Evolutionary conservation across 768 basidiomycete genomes (phyloP).

Genomic region (Kwoniella botswanensis): DNA sequence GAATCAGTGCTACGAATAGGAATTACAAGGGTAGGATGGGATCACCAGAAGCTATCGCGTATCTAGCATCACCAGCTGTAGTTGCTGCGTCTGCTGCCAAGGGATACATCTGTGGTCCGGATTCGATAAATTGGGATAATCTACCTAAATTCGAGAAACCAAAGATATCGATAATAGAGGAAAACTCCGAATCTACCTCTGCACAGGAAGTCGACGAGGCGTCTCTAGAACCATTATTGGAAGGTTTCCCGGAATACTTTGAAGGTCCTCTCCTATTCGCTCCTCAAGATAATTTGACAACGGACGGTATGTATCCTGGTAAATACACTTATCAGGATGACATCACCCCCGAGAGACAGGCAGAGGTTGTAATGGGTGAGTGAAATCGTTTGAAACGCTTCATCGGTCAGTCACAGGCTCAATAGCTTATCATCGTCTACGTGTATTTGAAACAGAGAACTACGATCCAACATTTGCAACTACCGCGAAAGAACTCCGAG

Average conservation of each 20-base stretch:
- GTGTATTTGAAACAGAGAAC: slow-evolving; percentile 67
- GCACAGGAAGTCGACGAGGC: slow-evolving; percentile 63
- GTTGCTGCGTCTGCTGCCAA: slow-evolving; percentile 94
- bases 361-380: slow-evolving; percentile 84
- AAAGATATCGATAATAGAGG: slow-evolving; percentile 47
- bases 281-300: slow-evolving; percentile 97
- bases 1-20: slow-evolving; percentile 96
- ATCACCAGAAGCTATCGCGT: slow-evolving; percentile 89
- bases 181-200: slow-evolving; percentile 53
- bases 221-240: slow-evolving; percentile 72
- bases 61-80: slow-evolving; percentile 94
- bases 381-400: slow-evolving; percentile 13
- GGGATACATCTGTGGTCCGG: slow-evolving; percentile 86
- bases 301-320: slow-evolving; percentile 97
- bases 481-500: slow-evolving; percentile 64
- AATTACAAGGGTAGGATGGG: slow-evolving; percentile 99
- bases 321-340: slow-evolving; percentile 99
- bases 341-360: slow-evolving; percentile 91
- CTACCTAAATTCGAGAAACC: slow-evolving; percentile 61
- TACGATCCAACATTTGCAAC: slow-evolving; percentile 87
- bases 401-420: neutral
- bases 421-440: neutral
- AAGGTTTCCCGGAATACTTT: slow-evolving; percentile 83
- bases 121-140: slow-evolving; percentile 65
- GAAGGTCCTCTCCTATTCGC: slow-evolving; percentile 84